A percentile compares a stretch with the other conserved stretches of the same genome.
These are phyloP conservation scores for Platanus orientalis DNA, from an alignment of 164 flowering plant species.

Conservation along the genomic window DNA sequence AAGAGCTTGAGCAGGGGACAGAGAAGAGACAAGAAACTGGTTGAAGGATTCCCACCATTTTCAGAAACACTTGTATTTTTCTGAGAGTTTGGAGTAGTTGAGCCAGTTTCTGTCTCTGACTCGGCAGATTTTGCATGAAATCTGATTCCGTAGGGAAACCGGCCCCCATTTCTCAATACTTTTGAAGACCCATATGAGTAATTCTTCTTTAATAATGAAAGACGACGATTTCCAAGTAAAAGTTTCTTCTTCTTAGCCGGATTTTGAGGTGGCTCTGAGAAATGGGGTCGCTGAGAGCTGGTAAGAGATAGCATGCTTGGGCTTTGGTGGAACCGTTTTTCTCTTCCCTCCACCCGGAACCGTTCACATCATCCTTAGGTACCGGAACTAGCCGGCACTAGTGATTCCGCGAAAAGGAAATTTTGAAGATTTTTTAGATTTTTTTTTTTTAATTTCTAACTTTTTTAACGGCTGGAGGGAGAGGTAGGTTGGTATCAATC, in stretches of 20 bases:
- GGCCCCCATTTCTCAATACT: constrained; percentile 9
- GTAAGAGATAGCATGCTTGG: constrained; percentile 5
- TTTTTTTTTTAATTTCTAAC: no score
- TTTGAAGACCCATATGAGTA: constrained; percentile 12
- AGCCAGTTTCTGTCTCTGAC: constrained; percentile 16
- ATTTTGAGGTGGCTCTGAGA: background rate
- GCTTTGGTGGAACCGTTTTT: background rate
- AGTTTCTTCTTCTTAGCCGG: background rate
- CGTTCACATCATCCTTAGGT: no score
- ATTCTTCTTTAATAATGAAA: constrained; percentile 4
- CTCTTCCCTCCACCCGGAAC: no score
- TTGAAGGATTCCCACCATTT: constrained; percentile 24
- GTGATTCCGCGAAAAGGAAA: no score
- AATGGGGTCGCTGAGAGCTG: background rate
- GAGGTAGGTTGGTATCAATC: no score
- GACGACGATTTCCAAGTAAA: background rate
- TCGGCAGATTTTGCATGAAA: constrained; percentile 23
- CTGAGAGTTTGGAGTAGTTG: background rate
- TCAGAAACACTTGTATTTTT: constrained; percentile 11
- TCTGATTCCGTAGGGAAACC: constrained; percentile 18
- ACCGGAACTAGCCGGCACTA: no score
- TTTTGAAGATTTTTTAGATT: no score
- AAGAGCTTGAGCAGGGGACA: constrained; percentile 64
- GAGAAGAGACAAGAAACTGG: constrained; percentile 48
- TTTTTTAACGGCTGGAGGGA: no score